phyloP scores from a whole-genome alignment of 345 rosid species.

The Arabis alpina region DNA sequence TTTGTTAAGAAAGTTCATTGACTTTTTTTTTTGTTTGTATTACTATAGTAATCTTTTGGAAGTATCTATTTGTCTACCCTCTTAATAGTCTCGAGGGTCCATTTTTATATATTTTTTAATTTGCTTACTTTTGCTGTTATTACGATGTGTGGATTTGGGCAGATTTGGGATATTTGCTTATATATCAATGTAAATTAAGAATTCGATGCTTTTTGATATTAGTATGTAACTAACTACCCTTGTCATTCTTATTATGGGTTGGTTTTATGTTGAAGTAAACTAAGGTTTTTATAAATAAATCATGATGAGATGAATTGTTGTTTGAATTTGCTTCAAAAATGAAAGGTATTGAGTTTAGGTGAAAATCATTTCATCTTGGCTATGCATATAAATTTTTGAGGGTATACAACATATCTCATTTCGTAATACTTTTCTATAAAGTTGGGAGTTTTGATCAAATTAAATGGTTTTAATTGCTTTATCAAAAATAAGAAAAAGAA shows the following conservation, averaged over 20 bases:
- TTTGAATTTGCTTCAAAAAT: too few relatives aligned
- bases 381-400: too few relatives aligned
- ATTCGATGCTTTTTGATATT: neutral
- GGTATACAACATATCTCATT: too few relatives aligned
- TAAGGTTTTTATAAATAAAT: neutral
- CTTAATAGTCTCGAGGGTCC: conserved; percentile 31
- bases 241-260: too few relatives aligned
- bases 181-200: conserved; percentile 37
- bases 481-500: too few relatives aligned
- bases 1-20: conserved; percentile 69
- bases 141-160: conserved; percentile 36
- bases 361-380: too few relatives aligned
- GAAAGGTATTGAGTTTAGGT: too few relatives aligned
- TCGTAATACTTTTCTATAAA: too few relatives aligned
- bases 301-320: too few relatives aligned
- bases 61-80: conserved; percentile 3
- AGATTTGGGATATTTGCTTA: conserved; percentile 24
- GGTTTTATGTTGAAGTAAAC: neutral
- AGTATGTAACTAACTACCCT: neutral
- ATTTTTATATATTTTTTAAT: conserved; percentile 2
- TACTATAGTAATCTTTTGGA: conserved; percentile 10
- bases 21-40: conserved; percentile 6
- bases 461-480: too few relatives aligned
- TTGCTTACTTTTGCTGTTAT: conserved; percentile 35
- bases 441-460: too few relatives aligned